These are phyloP conservation scores for Graphiopsis chlorocephala DNA, from an alignment of 2,329 filamentous ascomycete genomes.

Conservation along the genomic window DNA sequence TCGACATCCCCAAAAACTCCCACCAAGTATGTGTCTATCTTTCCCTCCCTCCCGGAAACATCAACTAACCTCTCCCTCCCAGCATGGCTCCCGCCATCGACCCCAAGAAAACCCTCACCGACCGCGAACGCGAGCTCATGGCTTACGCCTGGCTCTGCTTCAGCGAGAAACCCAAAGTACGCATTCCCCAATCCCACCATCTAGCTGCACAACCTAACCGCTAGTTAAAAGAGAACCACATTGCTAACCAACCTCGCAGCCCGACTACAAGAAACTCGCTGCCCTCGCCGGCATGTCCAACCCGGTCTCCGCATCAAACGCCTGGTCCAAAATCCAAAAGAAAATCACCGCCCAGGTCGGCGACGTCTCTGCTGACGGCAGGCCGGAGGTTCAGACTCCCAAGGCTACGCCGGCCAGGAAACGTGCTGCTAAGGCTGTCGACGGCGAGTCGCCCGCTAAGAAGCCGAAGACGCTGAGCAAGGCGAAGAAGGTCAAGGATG, in stretches of 20 bases:
- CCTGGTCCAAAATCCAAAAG: conserved; percentile 34
- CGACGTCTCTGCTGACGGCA: neutral
- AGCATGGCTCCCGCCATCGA: neutral
- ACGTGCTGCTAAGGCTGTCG: conserved; percentile 17
- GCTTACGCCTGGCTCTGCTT: conserved; percentile 30
- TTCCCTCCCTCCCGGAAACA: neutral
- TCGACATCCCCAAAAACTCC: neutral
- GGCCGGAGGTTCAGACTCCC: conserved; percentile 18
- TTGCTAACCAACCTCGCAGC: conserved; percentile 14
- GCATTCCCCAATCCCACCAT: neutral
- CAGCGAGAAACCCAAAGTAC: conserved; percentile 29
- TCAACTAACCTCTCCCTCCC: neutral
- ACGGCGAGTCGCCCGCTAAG: neutral
- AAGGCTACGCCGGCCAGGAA: conserved; percentile 22
- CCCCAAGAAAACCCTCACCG: conserved; percentile 22
- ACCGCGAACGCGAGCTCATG: conserved; percentile 27
- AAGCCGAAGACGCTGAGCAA: conserved; percentile 16
- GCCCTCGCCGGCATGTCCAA: conserved; percentile 25
- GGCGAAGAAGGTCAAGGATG: conserved; percentile 8
- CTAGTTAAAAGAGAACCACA: neutral
- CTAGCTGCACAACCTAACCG: neutral
- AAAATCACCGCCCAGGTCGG: conserved; percentile 27
- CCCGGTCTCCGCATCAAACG: conserved; percentile 30
- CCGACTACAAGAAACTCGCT: conserved; percentile 30
- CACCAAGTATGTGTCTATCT: neutral